phyloP scores from a whole-genome alignment of 1,139 yeast species.

The Suhomyces yuchorum region DNA sequence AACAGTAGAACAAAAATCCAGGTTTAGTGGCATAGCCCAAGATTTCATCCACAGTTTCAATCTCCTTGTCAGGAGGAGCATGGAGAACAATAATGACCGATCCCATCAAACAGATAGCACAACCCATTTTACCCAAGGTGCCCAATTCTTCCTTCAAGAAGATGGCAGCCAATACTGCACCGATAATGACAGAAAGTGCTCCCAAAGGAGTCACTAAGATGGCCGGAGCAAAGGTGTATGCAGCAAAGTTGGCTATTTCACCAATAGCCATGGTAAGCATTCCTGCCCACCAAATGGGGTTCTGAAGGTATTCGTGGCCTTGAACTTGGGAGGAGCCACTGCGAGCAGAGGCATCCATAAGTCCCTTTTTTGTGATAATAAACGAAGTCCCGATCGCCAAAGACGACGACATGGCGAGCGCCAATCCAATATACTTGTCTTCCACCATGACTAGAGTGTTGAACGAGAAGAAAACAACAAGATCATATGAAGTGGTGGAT shows the following conservation, averaged over 20 bases:
- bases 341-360: constrained; percentile 67
- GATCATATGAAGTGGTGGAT: constrained; percentile 2
- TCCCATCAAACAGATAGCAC: constrained; percentile 88
- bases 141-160: constrained; percentile 87
- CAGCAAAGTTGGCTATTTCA: constrained; percentile 90
- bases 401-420: constrained; percentile 84
- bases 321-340: constrained; percentile 67
- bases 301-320: constrained; percentile 72
- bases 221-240: constrained; percentile 94
- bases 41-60: constrained; percentile 86
- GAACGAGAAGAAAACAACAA: constrained; percentile 2
- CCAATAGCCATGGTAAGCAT: constrained; percentile 90
- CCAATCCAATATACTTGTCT: constrained; percentile 87
- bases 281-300: constrained; percentile 97
- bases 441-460: constrained; percentile 44
- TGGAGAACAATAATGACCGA: constrained; percentile 88
- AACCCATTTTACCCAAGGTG: constrained; percentile 88
- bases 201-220: constrained; percentile 91
- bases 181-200: constrained; percentile 86
- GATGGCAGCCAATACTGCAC: constrained; percentile 85
- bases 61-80: constrained; percentile 92
- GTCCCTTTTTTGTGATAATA: constrained; percentile 86
- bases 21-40: constrained; percentile 79
- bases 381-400: constrained; percentile 90
- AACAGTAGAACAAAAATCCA: constrained; percentile 70